Evolutionary conservation across 139 green algal genomes (phyloP), one percentile per base, ranked within the genome.

Genomic region (Nannochloris sp.): DNA sequence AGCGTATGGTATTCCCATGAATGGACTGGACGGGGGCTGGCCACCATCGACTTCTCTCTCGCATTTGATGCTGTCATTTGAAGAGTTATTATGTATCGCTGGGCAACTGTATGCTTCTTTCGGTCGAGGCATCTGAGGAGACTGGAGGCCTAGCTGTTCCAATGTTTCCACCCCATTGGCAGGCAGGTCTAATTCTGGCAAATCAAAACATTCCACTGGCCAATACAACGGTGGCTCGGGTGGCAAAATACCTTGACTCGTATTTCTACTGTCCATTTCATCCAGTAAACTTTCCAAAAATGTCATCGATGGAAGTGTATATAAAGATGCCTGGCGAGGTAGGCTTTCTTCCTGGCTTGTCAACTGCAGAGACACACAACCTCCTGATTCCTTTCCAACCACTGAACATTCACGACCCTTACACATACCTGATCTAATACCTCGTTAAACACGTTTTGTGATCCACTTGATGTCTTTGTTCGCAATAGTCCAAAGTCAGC

Each of bases 211-310:
- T 14, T 77, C 70, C 8, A 44, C 24, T 10, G 70, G 49, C 4
- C 72, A 24, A 21, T 73, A 66, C 6, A 77, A 53, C 25, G 70
- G 70, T 5, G 60, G 61, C 25, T 64, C 63, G 6, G 6, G 8
- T 27, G 15, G 51, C 21, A 7, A 23, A 29, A 34, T 19, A n/a
- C 66, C 57, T 16, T 25, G 31, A n/a, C 27, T 69, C 43, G 46
- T 36, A 50, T 31, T 61, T 18, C 29, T 54, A 19, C 18, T 57
- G 49, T 76, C 70, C 51, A 76, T 51, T 31, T 76, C 70, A 4
- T 63, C 54, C 2, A 76, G 64, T 40, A 76, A 62, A 57, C 24
- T 66, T 44, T 76, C 70, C 50, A 76, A 67, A 56, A 76, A 76
- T 23, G 70, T 63, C 53, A 76, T 69, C 4, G 64, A 72, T 36